Conservation (phyloP, 805 yeast species). For the Kazachstania psychrophila region DNA sequence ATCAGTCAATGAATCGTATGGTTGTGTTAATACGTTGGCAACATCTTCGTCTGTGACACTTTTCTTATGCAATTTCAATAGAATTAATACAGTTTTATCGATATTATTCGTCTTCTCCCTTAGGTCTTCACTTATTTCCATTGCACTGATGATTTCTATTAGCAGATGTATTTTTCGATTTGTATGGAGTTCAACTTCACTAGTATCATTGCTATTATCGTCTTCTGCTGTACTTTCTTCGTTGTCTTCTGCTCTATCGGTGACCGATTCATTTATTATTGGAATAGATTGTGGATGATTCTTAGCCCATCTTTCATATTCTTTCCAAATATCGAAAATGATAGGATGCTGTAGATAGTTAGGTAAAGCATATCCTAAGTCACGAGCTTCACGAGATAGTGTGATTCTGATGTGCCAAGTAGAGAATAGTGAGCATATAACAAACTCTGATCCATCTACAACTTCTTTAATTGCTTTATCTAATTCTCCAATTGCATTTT, state of each 20-base stretch:
- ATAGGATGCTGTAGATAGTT: constrained; percentile 65
- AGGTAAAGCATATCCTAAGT: constrained; percentile 63
- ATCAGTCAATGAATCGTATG: constrained; percentile 72
- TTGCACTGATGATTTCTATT: not conserved
- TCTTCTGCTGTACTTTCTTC: constrained; percentile 5
- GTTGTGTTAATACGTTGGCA: constrained; percentile 51
- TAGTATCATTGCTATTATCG: constrained; percentile 11
- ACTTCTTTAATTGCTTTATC: constrained; percentile 37
- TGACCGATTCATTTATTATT: not conserved
- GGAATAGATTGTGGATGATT: constrained; percentile 38
- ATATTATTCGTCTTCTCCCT: not conserved
- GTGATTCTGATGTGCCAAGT: constrained; percentile 69
- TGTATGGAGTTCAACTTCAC: not conserved
- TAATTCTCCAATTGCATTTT: constrained; percentile 50
- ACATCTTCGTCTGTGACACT: constrained; percentile 40
- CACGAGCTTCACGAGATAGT: constrained; percentile 73
- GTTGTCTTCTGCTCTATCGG: constrained; percentile 2
- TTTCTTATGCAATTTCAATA: constrained; percentile 25
- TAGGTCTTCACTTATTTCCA: not conserved
- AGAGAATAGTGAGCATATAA: constrained; percentile 54
- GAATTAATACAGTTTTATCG: constrained; percentile 17
- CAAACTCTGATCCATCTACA: constrained; percentile 40
- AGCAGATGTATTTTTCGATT: not conserved
- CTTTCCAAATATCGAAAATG: constrained; percentile 66
- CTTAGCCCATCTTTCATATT: constrained; percentile 62